phyloP scores from a whole-genome alignment of 2,329 filamentous ascomycete species.

The Hypomyces perniciosus region DNA sequence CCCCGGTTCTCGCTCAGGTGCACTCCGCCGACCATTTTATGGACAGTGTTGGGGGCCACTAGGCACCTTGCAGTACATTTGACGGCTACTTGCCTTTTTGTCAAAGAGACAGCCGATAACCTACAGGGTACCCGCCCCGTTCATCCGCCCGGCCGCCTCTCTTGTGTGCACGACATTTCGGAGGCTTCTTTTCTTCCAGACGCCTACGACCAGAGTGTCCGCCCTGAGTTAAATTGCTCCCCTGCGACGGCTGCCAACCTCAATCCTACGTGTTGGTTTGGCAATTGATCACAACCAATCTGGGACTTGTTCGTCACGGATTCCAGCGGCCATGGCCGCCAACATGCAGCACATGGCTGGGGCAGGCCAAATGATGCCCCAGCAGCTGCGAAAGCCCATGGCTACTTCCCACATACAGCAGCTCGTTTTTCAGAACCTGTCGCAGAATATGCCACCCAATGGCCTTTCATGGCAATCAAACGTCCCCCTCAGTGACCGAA shows the following conservation, averaged over 20 bases:
- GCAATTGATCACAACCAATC: constrained; percentile 3
- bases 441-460: constrained; percentile 27
- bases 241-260: neutral
- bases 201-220: neutral
- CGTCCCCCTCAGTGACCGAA: constrained; percentile 33
- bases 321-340: constrained; percentile 50
- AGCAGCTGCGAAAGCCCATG: constrained; percentile 32
- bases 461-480: constrained; percentile 35
- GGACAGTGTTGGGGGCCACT: constrained; percentile 24
- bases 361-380: constrained; percentile 40
- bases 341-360: constrained; percentile 53
- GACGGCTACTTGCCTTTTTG: constrained; percentile 18
- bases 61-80: constrained; percentile 25
- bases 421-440: constrained; percentile 35
- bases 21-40: constrained; percentile 22
- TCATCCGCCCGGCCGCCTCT: neutral
- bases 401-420: constrained; percentile 29
- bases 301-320: constrained; percentile 18
- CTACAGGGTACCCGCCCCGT: neutral
- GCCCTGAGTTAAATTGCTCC: neutral
- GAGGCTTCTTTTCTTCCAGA: neutral
- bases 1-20: neutral
- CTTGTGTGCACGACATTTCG: neutral
- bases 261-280: neutral
- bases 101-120: constrained; percentile 6